Evolutionary conservation across 768 basidiomycete species (phyloP).

Genomic region (Amyloporia xantha): DNA sequence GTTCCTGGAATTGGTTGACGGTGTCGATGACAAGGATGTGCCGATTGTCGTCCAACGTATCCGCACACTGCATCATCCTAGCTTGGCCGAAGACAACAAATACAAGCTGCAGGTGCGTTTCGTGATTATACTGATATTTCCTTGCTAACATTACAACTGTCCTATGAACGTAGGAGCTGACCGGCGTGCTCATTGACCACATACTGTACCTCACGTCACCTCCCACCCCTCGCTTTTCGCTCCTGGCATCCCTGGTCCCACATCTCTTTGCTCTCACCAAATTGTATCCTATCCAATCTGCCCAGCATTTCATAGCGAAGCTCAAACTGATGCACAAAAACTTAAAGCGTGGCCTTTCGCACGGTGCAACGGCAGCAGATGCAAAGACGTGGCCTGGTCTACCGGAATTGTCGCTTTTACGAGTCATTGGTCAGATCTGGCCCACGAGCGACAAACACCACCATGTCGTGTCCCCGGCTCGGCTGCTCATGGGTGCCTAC

Average conservation of each 20-base stretch:
- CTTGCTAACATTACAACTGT: too few relatives aligned
- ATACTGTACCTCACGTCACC: too few relatives aligned
- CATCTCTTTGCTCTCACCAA: conserved; percentile 69
- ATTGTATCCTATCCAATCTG: conserved; percentile 73
- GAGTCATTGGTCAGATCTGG: conserved; percentile 79
- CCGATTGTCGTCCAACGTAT: conserved; percentile 85
- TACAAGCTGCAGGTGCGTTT: too few relatives aligned
- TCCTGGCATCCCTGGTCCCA: too few relatives aligned
- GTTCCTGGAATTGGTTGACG: conserved; percentile 76
- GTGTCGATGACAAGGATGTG: conserved; percentile 61
- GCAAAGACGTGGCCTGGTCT: conserved; percentile 87
- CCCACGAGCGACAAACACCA: conserved; percentile 94
- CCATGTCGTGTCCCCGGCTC: conserved; percentile 78
- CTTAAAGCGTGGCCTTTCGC: conserved; percentile 72
- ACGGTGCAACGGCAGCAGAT: conserved; percentile 49
- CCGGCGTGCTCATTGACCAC: too few relatives aligned
- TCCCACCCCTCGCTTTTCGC: too few relatives aligned
- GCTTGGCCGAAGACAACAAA: too few relatives aligned
- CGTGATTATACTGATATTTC: too few relatives aligned
- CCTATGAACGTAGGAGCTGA: too few relatives aligned
- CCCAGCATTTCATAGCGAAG: too few relatives aligned
- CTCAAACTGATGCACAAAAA: too few relatives aligned
- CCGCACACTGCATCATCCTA: too few relatives aligned
- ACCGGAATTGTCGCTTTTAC: conserved; percentile 74
- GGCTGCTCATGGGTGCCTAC: conserved; percentile 87